Percentiles rank a stretch among this genome's conserved stretches.
Conservation (phyloP, 2,329 filamentous ascomycete species). For the Talaromyces sp. region DNA sequence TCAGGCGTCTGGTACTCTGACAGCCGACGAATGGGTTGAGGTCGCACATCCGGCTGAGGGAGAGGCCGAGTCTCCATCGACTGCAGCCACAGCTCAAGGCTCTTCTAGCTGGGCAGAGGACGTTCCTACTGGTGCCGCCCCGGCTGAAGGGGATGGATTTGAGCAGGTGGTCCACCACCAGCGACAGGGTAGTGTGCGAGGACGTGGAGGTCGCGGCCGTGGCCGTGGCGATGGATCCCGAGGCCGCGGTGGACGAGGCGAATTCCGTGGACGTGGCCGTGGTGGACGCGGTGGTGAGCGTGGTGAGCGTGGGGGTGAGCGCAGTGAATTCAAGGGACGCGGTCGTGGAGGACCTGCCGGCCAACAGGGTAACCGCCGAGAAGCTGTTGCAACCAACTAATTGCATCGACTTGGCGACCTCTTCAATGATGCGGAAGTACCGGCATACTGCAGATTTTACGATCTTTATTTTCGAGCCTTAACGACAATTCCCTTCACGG, state of each 20-base stretch:
- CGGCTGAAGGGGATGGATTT: slow-evolving; percentile 36
- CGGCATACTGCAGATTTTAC: slow-evolving; percentile 10
- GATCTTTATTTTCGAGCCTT: slow-evolving; percentile 1
- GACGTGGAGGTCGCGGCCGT: slow-evolving; percentile 34
- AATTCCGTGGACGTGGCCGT: slow-evolving; percentile 13
- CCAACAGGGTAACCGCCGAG: slow-evolving; percentile 30
- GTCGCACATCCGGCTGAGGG: slow-evolving; percentile 72
- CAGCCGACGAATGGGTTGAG: slow-evolving; percentile 71
- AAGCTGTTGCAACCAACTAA: slow-evolving; percentile 27
- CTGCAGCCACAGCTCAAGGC: slow-evolving; percentile 55
- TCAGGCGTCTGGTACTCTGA: slow-evolving; percentile 48
- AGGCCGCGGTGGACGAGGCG: slow-evolving; percentile 36
- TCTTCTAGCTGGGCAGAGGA: slow-evolving; percentile 81
- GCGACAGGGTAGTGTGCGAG: slow-evolving; percentile 37
- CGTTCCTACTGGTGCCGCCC: slow-evolving; percentile 55
- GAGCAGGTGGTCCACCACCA: slow-evolving; percentile 37
- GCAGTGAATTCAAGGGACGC: slow-evolving; percentile 32
- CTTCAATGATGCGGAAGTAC: neutral
- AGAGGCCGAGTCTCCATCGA: slow-evolving; percentile 63
- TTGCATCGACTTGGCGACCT: neutral
- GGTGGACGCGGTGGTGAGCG: slow-evolving; percentile 37
- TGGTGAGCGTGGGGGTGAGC: slow-evolving; percentile 22
- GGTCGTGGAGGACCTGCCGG: slow-evolving; percentile 31
- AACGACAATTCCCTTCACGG: neutral
- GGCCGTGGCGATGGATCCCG: slow-evolving; percentile 40